Base-by-base conservation (phyloP, 305 asterid genomes). In the Andrographis paniculata region DNA sequence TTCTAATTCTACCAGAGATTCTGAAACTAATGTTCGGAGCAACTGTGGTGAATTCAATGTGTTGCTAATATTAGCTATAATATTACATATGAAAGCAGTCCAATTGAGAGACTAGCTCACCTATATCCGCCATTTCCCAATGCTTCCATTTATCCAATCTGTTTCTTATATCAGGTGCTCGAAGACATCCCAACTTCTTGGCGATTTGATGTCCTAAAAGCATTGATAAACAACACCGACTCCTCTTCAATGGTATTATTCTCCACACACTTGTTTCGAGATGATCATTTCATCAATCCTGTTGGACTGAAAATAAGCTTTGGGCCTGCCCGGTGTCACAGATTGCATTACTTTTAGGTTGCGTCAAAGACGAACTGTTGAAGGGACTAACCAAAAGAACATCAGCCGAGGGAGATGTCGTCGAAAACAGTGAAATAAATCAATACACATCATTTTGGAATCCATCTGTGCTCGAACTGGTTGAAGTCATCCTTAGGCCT, bases 211-310 rank as follows among this genome's bases (percentile, higher is more conserved):
- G 72, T 89, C 65, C 60, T 85, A 18, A 68, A 16, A 64, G 84
- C 91, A 58, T 64, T 89, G 84, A 63, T 85, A 61, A 74, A 61
- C 74, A 79, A 73, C 60, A 66, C 71, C 20, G 71, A 76, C 70
- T 79, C 85, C 37, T 76, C 97, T 46, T 71, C 97, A 35, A 85
- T 89, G 97, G 97, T 88, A 67, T 19, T n/a, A 45, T 71, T 49
- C 48, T 60, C 52, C 50, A 19, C 24, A 36, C 60, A 42, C 59
- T 60, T 31, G 45, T 53, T 58, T 52, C 20, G 15, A 33, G 5
- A 19, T 13, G 50, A 17, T 38, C 40, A n/a, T 28, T 15, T 15
- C n/a, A 31, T 20, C 53, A 45, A 53, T 54, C 42, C 47, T 40
- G 21, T n/a, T 45, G 20, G 51, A 50, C 15, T 31, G 30, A 17